These are phyloP conservation scores for Graphiopsis chlorocephala DNA, from an alignment of 2,329 filamentous ascomycete species.

Conservation along the genomic window DNA sequence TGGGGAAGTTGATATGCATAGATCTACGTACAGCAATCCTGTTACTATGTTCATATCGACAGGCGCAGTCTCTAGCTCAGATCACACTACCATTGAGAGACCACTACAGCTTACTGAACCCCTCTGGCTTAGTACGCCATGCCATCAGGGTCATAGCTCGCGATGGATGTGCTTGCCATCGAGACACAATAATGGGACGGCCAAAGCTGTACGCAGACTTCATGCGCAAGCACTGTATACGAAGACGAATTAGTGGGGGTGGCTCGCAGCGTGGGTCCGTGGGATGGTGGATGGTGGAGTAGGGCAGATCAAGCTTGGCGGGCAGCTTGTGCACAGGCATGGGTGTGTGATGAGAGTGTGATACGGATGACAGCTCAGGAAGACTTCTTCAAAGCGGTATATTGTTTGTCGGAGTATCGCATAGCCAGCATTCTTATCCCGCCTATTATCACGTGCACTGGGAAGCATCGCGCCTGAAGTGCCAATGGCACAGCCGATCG, in stretches of 20 bases:
- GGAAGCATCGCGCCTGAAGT: constrained; percentile 2
- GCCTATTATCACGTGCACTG: background rate
- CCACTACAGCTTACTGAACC: background rate
- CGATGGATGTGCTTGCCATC: background rate
- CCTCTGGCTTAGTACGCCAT: background rate
- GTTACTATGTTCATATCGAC: background rate
- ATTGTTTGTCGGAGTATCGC: background rate
- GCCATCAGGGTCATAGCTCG: background rate
- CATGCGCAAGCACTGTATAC: background rate
- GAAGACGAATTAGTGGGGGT: background rate
- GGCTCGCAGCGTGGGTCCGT: background rate
- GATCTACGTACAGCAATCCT: background rate
- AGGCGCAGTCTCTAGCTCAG: background rate
- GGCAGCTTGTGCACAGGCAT: background rate
- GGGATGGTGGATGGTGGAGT: background rate
- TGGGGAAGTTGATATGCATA: background rate
- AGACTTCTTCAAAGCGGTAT: background rate
- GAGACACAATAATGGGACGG: background rate
- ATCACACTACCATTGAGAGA: background rate
- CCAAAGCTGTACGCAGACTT: background rate
- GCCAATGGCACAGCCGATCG: constrained; percentile 10
- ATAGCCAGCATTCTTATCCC: background rate
- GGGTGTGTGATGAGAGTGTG: background rate
- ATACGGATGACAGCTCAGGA: background rate
- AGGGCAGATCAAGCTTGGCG: constrained; percentile 1